Base-by-base conservation (phyloP, 495 filamentous ascomycete species). In the Talaromyces liani region DNA sequence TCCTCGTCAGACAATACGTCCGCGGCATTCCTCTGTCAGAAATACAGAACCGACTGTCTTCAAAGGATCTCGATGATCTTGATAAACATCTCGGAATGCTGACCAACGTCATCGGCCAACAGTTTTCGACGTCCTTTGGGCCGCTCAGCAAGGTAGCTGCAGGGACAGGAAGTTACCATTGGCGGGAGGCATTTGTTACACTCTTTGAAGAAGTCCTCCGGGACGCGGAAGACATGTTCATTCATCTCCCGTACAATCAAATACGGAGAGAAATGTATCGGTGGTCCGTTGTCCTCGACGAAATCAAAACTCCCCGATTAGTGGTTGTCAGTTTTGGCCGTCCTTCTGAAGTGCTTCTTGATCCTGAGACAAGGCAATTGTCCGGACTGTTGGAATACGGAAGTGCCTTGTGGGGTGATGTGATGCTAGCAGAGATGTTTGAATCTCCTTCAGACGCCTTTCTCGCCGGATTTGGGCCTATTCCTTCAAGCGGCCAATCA, bases 151-250 rank as follows among this genome's bases (percentile, higher is more conserved):
- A 81, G 60, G 81, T 84, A 18, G 77, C 78, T 41, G 70, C 66
- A 24, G 75, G 75, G 7, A 67, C 68, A 12, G 86, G 85, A 4
- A 83, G 76, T 56, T 64, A 63, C 7, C 82, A 80, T 9, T 92
- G 89, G 89, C 72, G 79, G 53, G 81, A 85, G 45, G 82, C 82
- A 1, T 90, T 91, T 65, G 71, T 79, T 25, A 65, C 70, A 2
- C 74, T 92, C 47, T 76, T 90, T 12, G 89, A 91, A 65, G 73
- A 80, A 4, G 72, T 85, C 14, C 75, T 91, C 27, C 84, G 85
- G 20, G 89, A 91, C 67, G 85, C 81, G 14, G 89, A 92, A 67
- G 89, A 91, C 62, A 84, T 85, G 73, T 78, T 86, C 34, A 80
- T 92, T 58, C 77, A 82, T 58, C 70, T 91, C 14, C 87, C 88